A percentile compares a stretch with the other conserved stretches of the same genome.
These are phyloP conservation scores for Hymenoscyphus fructigenus DNA, from an alignment of 2,329 filamentous ascomycete species.

Conservation along the genomic window DNA sequence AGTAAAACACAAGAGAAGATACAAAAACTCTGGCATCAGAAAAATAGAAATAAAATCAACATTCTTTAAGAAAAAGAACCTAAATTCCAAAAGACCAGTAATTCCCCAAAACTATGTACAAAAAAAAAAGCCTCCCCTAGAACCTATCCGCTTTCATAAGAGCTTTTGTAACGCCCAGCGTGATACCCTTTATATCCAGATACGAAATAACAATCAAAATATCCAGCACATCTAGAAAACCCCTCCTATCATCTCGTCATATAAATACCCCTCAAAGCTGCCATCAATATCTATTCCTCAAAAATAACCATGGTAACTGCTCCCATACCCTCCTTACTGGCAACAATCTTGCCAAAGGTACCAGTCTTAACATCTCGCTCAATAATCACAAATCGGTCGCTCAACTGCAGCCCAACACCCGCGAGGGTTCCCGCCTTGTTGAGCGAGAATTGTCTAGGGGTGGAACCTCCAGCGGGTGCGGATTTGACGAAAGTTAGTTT, in stretches of 20 bases:
- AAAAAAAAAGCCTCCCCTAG: no score
- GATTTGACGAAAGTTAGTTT: conserved; percentile 43
- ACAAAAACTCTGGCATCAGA: no score
- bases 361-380: conserved; percentile 43
- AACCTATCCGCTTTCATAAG: no score
- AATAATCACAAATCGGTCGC: conserved; percentile 43
- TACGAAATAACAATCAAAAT: neutral
- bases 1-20: no score
- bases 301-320: conserved; percentile 34
- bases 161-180: no score
- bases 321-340: conserved; percentile 25
- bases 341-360: conserved; percentile 37
- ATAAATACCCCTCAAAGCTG: neutral
- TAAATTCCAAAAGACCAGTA: no score
- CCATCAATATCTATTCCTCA: conserved; percentile 23
- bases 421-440: conserved; percentile 46
- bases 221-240: neutral
- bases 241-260: neutral
- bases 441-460: conserved; percentile 48
- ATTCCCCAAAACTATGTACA: no score
- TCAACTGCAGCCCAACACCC: conserved; percentile 46
- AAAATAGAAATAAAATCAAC: no score
- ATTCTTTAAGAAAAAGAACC: no score
- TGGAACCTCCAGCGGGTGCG: conserved; percentile 45
- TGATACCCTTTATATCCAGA: no score